Evolutionary conservation across 1,284 basidiomycete genomes (phyloP).

Genomic region (Ustilago esculenta): DNA sequence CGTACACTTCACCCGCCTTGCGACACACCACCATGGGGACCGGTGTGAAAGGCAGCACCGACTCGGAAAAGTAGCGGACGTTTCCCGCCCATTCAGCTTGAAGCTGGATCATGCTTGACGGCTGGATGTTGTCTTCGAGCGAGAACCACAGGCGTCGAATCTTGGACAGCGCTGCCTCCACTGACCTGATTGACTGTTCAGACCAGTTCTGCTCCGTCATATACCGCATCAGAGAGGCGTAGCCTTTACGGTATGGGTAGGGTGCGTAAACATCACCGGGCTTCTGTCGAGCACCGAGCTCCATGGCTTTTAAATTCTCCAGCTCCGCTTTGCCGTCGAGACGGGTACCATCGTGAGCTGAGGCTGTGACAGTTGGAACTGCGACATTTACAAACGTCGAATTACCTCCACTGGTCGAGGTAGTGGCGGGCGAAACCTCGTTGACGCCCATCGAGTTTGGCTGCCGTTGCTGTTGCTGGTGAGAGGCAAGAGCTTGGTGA

Average conservation of each 20-base stretch:
- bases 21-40: slow-evolving; percentile 48
- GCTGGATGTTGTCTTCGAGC: slow-evolving; percentile 50
- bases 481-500: not conserved
- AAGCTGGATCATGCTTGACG: slow-evolving; percentile 45
- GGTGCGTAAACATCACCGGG: slow-evolving; percentile 42
- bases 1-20: slow-evolving; percentile 50
- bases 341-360: not conserved
- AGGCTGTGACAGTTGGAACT: not conserved
- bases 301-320: slow-evolving; percentile 1
- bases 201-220: slow-evolving; percentile 49
- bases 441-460: not conserved
- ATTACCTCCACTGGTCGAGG: not conserved
- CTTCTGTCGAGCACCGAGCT: slow-evolving; percentile 7
- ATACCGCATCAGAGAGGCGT: slow-evolving; percentile 47
- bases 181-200: slow-evolving; percentile 39
- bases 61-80: slow-evolving; percentile 42
- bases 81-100: slow-evolving; percentile 53
- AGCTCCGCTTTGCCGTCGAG: not conserved
- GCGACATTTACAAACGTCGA: not conserved
- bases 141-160: slow-evolving; percentile 49
- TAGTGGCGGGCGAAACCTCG: not conserved
- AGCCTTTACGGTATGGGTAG: slow-evolving; percentile 45
- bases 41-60: slow-evolving; percentile 42
- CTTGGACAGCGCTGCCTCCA: slow-evolving; percentile 43
- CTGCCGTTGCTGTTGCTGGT: slow-evolving; percentile 1